These are phyloP conservation scores for Pichia deserticola DNA, from an alignment of 805 yeast species.

Conservation along the genomic window DNA sequence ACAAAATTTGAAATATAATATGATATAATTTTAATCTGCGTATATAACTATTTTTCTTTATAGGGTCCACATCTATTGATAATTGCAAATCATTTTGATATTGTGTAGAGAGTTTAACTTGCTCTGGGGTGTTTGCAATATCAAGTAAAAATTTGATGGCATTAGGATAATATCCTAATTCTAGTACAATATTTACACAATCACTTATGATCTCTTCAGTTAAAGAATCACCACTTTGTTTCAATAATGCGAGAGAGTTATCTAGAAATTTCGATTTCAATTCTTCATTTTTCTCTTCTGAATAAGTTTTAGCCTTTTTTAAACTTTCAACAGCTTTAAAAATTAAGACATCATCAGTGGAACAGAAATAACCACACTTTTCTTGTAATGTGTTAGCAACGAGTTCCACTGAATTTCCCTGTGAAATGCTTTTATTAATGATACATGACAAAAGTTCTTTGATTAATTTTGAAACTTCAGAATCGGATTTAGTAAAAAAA, in stretches of 20 bases:
- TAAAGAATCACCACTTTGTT: conserved; percentile 71
- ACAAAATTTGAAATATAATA: conserved; percentile 66
- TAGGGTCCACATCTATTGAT: conserved; percentile 34
- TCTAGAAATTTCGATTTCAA: conserved; percentile 52
- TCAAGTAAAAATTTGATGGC: conserved; percentile 77
- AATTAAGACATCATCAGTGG: conserved; percentile 85
- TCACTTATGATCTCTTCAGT: conserved; percentile 75
- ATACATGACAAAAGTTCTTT: conserved; percentile 85
- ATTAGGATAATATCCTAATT: conserved; percentile 72
- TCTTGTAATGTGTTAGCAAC: conserved; percentile 85
- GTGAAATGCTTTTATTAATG: conserved; percentile 77
- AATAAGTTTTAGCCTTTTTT: conserved; percentile 75
- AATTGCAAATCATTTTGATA: conserved; percentile 37
- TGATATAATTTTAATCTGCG: conserved; percentile 57
- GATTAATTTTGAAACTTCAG: conserved; percentile 51
- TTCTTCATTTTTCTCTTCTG: conserved; percentile 64
- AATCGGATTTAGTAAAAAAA: conserved; percentile 64
- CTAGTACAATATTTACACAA: conserved; percentile 70
- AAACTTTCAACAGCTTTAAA: conserved; percentile 91
- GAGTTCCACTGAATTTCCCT: conserved; percentile 89
- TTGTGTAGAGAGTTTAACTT: conserved; percentile 50
- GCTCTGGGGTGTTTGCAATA: conserved; percentile 64
- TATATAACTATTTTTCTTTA: conserved; percentile 42
- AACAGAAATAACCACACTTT: conserved; percentile 90
- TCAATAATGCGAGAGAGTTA: conserved; percentile 69